A percentile compares a stretch with the other conserved stretches of the same genome.
These are phyloP conservation scores for Plasmodium inui DNA, from an alignment of 169 alveolate genomes.

Conservation along the genomic window DNA sequence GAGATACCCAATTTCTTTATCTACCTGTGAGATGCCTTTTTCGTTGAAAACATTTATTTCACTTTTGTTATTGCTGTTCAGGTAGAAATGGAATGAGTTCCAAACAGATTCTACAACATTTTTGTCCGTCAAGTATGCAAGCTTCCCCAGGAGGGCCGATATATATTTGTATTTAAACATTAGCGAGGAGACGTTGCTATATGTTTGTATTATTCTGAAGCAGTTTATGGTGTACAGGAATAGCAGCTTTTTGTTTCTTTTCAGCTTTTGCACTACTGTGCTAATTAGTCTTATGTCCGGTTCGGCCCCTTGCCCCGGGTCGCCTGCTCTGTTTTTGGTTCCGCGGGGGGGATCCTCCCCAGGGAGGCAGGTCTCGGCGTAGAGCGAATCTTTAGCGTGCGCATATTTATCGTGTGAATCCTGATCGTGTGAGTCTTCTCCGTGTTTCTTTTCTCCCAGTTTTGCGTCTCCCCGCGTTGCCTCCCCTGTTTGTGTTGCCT, in stretches of 20 bases:
- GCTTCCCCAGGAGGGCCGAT: conserved; percentile 10
- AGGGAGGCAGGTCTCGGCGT: background rate
- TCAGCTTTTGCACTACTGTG: conserved; percentile 6
- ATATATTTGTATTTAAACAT: conserved; percentile 60
- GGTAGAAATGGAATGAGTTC: conserved; percentile 18
- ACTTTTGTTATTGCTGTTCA: background rate
- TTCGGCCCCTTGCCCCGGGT: background rate
- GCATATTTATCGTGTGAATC: no score
- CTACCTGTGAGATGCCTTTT: background rate
- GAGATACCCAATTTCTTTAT: conserved; percentile 59
- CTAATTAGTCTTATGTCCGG: background rate
- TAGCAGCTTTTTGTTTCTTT: conserved; percentile 37
- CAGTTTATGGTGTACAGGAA: conserved; percentile 53
- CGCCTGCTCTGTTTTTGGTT: background rate
- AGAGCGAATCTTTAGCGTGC: background rate
- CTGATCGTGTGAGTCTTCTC: background rate
- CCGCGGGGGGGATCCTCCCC: background rate
- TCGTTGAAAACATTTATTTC: conserved; percentile 5
- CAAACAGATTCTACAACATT: conserved; percentile 24
- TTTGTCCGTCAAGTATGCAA: conserved; percentile 18
- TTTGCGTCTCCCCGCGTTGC: background rate
- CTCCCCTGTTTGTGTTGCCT: background rate
- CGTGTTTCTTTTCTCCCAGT: background rate
- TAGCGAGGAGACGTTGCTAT: conserved; percentile 35
- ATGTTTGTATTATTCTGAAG: conserved; percentile 62